These are phyloP conservation scores for Exophiala mesophila DNA, from an alignment of 2,329 filamentous ascomycete species.

Conservation along the genomic window DNA sequence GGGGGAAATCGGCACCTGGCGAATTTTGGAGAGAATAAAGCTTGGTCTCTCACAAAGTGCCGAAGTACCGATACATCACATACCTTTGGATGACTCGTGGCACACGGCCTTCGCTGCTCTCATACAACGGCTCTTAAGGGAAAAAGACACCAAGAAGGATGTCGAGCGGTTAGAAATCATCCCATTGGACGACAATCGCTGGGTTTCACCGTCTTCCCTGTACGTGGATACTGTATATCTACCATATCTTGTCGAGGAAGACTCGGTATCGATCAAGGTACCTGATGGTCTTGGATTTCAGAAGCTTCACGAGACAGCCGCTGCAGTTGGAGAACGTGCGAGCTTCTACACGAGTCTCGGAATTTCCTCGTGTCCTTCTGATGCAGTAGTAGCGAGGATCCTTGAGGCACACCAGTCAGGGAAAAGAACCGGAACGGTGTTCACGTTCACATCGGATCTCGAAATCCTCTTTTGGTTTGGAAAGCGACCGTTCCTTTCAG, in stretches of 20 bases:
- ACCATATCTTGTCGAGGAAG: constrained; percentile 12
- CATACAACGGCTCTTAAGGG: constrained; percentile 6
- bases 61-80: constrained; percentile 5
- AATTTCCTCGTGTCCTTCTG: constrained; percentile 5
- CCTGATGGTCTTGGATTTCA: constrained; percentile 11
- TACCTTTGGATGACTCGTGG: constrained; percentile 11
- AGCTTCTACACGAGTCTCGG: constrained; percentile 13
- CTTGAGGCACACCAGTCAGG: constrained; percentile 1
- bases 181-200: constrained; percentile 7
- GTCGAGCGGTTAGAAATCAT: constrained; percentile 8
- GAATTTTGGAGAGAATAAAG: constrained; percentile 11
- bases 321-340: constrained; percentile 8
- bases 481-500: too few species aligned
- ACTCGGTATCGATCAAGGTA: constrained; percentile 10
- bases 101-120: constrained; percentile 13
- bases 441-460: constrained; percentile 6
- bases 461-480: constrained; percentile 20
- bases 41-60: neutral
- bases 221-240: constrained; percentile 5
- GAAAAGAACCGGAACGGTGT: neutral
- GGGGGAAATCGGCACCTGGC: neutral
- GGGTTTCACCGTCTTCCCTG: constrained; percentile 6
- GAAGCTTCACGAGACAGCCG: constrained; percentile 9
- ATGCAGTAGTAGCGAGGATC: constrained; percentile 6
- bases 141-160: neutral